These are phyloP conservation scores for Colletotrichum plurivorum DNA, from an alignment of 2,329 filamentous ascomycete species.

Conservation along the genomic window DNA sequence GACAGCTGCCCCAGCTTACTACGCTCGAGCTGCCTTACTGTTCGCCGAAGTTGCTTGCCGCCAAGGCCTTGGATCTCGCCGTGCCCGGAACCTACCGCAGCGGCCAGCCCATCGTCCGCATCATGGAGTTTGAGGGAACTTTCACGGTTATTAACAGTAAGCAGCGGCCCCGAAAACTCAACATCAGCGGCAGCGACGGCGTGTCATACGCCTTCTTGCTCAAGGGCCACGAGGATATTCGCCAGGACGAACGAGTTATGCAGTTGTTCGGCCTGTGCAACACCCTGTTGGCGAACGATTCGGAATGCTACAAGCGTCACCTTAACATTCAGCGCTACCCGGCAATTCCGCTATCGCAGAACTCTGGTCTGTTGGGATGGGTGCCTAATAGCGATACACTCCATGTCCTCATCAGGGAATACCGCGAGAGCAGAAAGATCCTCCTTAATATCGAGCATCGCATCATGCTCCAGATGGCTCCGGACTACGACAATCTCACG, in stretches of 20 bases:
- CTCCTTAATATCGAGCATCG: conserved; percentile 98
- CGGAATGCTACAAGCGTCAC: conserved; percentile 96
- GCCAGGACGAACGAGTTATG: conserved; percentile 99
- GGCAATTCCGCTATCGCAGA: conserved; percentile 96
- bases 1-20: conserved; percentile 93
- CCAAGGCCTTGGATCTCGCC: conserved; percentile 88
- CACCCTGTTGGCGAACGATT: conserved; percentile 92
- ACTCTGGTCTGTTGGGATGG: conserved; percentile 95
- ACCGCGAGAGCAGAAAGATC: conserved; percentile 97
- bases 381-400: conserved; percentile 98
- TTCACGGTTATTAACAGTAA: conserved; percentile 96
- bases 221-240: conserved; percentile 99
- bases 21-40: conserved; percentile 96
- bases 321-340: conserved; percentile 96
- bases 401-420: conserved; percentile 96
- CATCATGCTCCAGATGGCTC: conserved; percentile 99
- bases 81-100: conserved; percentile 97
- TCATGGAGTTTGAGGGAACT: conserved; percentile 90
- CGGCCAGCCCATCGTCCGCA: conserved; percentile 82
- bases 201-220: conserved; percentile 88
- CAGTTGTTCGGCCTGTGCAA: conserved; percentile 98
- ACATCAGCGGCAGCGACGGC: conserved; percentile 90
- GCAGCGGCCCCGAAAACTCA: conserved; percentile 92
- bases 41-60: conserved; percentile 90
- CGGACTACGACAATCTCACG: conserved; percentile 97